phyloP scores from a whole-genome alignment of 2,329 filamentous ascomycete species.

The Graphiopsis chlorocephala region DNA sequence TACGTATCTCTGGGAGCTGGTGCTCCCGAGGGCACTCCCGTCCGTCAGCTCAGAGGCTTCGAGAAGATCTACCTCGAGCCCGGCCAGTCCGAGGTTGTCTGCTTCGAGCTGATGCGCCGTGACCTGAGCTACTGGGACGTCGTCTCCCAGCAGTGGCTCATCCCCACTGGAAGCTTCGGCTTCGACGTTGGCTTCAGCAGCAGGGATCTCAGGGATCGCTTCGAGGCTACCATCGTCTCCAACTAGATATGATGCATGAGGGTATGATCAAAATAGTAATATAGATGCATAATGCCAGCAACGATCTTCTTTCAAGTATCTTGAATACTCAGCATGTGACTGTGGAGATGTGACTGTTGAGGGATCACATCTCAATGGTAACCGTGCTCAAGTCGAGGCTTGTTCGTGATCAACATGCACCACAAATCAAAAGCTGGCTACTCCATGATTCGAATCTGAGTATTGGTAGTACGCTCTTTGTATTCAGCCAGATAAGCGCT shows the following conservation, averaged over 20 bases:
- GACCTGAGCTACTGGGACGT: slow-evolving; percentile 46
- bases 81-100: slow-evolving; percentile 26
- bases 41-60: slow-evolving; percentile 36
- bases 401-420: not conserved
- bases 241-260: not conserved
- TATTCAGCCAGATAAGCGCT: no score
- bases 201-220: slow-evolving; percentile 12
- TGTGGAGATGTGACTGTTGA: not conserved
- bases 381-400: not conserved
- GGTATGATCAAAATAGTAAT: not conserved
- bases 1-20: slow-evolving; percentile 50
- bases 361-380: not conserved
- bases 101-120: slow-evolving; percentile 40
- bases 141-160: slow-evolving; percentile 41
- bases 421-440: not conserved
- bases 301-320: not conserved
- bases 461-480: not conserved
- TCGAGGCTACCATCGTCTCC: slow-evolving; percentile 11
- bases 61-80: slow-evolving; percentile 38
- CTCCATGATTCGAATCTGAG: not conserved
- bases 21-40: slow-evolving; percentile 32
- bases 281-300: slow-evolving; percentile 4
- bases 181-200: slow-evolving; percentile 13
- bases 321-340: not conserved
- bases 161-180: slow-evolving; percentile 10